phyloP scores from a whole-genome alignment of 1,139 yeast species.

The Suhomyces coccinellae region DNA sequence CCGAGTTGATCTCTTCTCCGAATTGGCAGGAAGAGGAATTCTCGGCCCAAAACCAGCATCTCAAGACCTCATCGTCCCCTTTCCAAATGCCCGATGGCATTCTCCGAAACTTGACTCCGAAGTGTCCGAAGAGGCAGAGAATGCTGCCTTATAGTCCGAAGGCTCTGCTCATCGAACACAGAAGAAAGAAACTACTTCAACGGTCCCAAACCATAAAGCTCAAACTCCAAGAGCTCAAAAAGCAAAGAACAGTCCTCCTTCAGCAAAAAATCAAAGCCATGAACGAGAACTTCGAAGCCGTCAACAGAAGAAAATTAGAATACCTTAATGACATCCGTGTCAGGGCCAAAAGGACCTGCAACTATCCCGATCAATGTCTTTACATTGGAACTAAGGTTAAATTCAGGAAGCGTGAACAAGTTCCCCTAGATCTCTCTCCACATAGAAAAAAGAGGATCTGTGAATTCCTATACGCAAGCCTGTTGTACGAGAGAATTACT shows the following conservation, averaged over 20 bases:
- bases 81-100: slow-evolving; percentile 11
- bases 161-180: not conserved
- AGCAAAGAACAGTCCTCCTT: slow-evolving; percentile 1
- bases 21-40: not conserved
- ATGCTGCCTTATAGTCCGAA: not conserved
- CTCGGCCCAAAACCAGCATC: not conserved
- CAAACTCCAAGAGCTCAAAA: slow-evolving; percentile 2
- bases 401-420: not conserved
- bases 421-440: not conserved
- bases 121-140: not conserved
- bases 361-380: not conserved
- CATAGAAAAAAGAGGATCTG: not conserved
- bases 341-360: slow-evolving; percentile 3
- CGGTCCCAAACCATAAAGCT: slow-evolving; percentile 8
- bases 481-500: slow-evolving; percentile 1
- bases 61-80: not conserved
- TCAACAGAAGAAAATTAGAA: slow-evolving; percentile 1
- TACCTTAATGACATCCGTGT: slow-evolving; percentile 5
- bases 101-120: slow-evolving; percentile 13
- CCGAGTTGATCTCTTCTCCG: not conserved
- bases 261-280: slow-evolving; percentile 1
- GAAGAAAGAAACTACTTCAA: slow-evolving; percentile 5
- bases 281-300: slow-evolving; percentile 5
- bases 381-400: too few relatives aligned
- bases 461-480: not conserved